Evolutionary conservation across 257 asterid genomes (phyloP).

Genomic region (Nicotiana benthamiana): DNA sequence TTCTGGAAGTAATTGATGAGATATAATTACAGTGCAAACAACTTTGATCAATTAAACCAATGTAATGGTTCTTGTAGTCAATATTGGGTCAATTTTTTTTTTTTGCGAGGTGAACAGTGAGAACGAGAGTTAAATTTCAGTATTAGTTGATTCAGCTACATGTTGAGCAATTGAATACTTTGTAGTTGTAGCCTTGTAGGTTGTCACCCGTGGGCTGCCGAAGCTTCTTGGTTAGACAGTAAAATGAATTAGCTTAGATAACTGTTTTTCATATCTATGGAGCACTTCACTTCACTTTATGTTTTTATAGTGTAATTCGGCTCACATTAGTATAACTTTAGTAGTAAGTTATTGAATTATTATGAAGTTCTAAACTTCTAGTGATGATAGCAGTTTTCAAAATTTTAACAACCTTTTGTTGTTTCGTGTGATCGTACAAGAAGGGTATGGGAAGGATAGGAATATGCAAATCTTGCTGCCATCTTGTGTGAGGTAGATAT

Average conservation of each 20-base stretch:
- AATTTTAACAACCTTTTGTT: not conserved
- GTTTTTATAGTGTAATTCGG: not conserved
- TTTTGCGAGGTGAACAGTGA: conserved; percentile 15
- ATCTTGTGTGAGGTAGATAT: too few relatives aligned
- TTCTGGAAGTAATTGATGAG: conserved; percentile 77
- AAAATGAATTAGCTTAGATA: not conserved
- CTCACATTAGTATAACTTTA: not conserved
- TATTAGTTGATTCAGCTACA: not conserved
- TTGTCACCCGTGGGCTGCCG: not conserved
- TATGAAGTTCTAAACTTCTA: not conserved
- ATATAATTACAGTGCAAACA: conserved; percentile 25
- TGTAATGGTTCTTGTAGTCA: conserved; percentile 6
- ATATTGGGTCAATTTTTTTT: conserved; percentile 21
- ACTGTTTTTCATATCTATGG: not conserved
- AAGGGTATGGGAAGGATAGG: too few relatives aligned
- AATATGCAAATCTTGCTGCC: too few relatives aligned
- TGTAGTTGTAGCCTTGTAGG: conserved; percentile 1
- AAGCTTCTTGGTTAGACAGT: not conserved
- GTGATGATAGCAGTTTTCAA: not conserved
- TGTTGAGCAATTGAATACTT: not conserved
- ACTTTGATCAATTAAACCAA: conserved; percentile 11
- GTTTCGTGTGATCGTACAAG: too few relatives aligned
- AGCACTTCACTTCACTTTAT: not conserved
- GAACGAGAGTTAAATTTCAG: not conserved
- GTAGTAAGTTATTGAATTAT: not conserved